Conservation (phyloP, 225 moss, liverwort and hornwort genomes). For the Asterella californica region DNA sequence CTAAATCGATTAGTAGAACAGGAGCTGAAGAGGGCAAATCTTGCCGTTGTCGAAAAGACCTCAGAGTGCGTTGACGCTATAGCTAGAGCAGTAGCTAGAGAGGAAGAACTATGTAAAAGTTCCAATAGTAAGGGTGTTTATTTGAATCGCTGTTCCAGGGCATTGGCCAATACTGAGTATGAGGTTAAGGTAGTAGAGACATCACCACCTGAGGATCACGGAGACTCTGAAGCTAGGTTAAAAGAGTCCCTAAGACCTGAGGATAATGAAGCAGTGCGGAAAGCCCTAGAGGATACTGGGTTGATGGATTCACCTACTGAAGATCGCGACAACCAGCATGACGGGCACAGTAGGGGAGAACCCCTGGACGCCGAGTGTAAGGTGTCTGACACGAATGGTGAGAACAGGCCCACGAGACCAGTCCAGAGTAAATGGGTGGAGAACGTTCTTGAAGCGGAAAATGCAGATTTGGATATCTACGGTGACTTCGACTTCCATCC, state of each 20-base stretch:
- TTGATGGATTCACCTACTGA: slow-evolving; percentile 47
- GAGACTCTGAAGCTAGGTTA: slow-evolving; percentile 28
- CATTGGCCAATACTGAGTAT: slow-evolving; percentile 64
- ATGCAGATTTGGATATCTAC: slow-evolving; percentile 33
- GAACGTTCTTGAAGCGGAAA: slow-evolving; percentile 52
- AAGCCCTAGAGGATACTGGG: slow-evolving; percentile 45
- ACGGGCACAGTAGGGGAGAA: not conserved
- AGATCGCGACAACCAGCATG: slow-evolving; percentile 16
- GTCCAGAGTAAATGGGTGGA: slow-evolving; percentile 33
- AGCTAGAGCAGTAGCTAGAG: slow-evolving; percentile 68
- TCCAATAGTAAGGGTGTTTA: slow-evolving; percentile 94
- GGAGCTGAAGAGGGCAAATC: slow-evolving; percentile 60
- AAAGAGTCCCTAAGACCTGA: slow-evolving; percentile 24
- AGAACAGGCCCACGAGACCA: not conserved
- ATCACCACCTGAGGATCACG: slow-evolving; percentile 11
- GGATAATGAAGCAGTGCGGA: slow-evolving; percentile 31
- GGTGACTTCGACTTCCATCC: slow-evolving; percentile 45
- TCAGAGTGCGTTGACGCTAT: slow-evolving; percentile 65
- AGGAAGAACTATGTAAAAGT: slow-evolving; percentile 61
- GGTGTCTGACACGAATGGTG: not conserved
- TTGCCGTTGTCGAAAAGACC: slow-evolving; percentile 48
- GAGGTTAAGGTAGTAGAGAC: slow-evolving; percentile 29
- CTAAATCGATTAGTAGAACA: slow-evolving; percentile 89
- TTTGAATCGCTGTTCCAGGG: slow-evolving; percentile 80
- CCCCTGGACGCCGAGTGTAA: not conserved